Base-by-base conservation (phyloP, 1,139 yeast species). In the Saccharomyces pastorianus region DNA sequence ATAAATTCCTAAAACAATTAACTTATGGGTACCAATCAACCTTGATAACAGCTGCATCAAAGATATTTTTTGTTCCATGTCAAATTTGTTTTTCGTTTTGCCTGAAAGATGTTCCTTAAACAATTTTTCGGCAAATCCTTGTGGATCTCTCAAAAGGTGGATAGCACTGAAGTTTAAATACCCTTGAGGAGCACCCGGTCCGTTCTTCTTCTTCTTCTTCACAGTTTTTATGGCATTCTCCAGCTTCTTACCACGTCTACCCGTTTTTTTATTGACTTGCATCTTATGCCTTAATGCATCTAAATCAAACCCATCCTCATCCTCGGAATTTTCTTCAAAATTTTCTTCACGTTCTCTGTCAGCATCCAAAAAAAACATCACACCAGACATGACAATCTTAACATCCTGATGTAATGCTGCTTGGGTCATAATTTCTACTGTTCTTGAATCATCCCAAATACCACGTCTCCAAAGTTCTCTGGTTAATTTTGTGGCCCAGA, bases 391-490 rank as follows among this genome's bases (percentile, higher is more conserved):
- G 11, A 96, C 88, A 53, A 93, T 95, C 72, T 93, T 93, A 13
- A 83, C 79, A 63, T 91, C 96, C 9, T 87, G 64, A 67, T 90
- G 96, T 57, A 88, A 72, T 1, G 97, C 90, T 1, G 98, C 97
- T 65, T 89, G 95, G 2, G 96, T 86, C 98, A 95, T 91, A 64
- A 93, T 83, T 71, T 93, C 99, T 26, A 93, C 96, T 0, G 98
- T 86, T 63, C 98, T 78, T 1, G 96, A 81, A 71, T 93, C 99
- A 70, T 90, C 97, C 99, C 99, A 93, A 57, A 93, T 86, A 66
- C 96, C 96, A 67, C 98, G 79, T 74, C 96, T 81, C 99, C 99
- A 93, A 54, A 93, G 77, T 70, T 93, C 98, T 69, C 98, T 80
- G 7, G 98, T 90, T 54, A 93, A 76, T 66, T 89, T 90, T 8